Evolutionary conservation across 805 yeast species (phyloP), one percentile per base, ranked within the genome.

Genomic region (Saturnispora bothae): DNA sequence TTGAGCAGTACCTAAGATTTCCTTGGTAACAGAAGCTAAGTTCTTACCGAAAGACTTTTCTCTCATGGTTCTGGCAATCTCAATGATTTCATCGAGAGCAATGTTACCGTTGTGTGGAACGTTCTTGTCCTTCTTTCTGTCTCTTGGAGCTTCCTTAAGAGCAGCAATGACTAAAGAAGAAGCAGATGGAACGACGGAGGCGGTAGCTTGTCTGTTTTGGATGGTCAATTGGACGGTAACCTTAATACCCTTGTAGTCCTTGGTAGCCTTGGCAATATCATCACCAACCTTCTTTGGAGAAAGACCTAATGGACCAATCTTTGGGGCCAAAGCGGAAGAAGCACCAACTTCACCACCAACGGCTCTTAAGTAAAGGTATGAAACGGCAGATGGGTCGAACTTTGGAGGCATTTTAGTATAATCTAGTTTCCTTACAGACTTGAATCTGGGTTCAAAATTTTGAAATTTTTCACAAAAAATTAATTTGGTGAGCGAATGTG

Each of bases 301-400:
- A 61, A 92, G 77, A 86, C 98, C 98, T 67, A 92, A 84, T 60
- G 98, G 98, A 84, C 98, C 98, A 66, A 92, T 92, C 89, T 92
- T 92, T 68, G 98, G 98, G 60, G 98, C 98, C 64, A 92, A 83
- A 56, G 98, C 96, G 55, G 98, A 83, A 50, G 97, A 86, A 63
- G 96, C 95, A 76, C 97, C 98, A 63, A 92, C 94, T 78, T 92
- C 98, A 79, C 98, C 98, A 83, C 98, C 98, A 59, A 86, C 94
- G 72, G 98, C 96, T 83, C 98, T 85, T 72, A 92, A 76, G 84
- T 89, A 89, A 73, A 92, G 76, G 83, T 73, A 84, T 73, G 88
- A 88, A 68, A 92, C 95, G 83, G 92, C 98, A 76, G 57, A 73
- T 65, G 98, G 98, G 71, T 92, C 98, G 74, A 88, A 78, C 78